Evolutionary conservation across 1,284 basidiomycete species (phyloP), one percentile per base, ranked within the genome.

Genomic region (Microbotryum saponariae): DNA sequence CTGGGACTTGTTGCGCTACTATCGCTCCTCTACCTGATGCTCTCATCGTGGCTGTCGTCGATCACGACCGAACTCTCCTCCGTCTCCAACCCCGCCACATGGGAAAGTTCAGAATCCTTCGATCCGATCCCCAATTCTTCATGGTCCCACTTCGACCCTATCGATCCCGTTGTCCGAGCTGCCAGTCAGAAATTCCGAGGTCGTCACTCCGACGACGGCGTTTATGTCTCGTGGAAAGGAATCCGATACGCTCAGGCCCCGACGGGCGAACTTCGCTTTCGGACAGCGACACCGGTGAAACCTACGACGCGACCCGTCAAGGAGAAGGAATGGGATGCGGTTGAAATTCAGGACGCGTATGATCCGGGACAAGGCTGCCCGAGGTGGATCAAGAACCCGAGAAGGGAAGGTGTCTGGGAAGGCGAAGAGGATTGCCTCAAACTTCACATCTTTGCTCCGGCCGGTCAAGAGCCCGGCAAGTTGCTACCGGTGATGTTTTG

Each of bases 351-450:
- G 55, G 56, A 60, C 21, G 58, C 58, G 25, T 20, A 18, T 25
- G 56, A 51, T 14, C 62, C 58, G 58, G 62, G 60, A 37, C 42
- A 48, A 16, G 67, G 67, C 2, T 68, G 67, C 31, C 64, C 67
- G 18, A 33, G 61, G 20, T 58, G 59, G 42, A 46, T 55, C 27
- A 42, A 45, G 12, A 42, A 42, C 12, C 25, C 56, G 20, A 57
- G 61, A 2, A 58, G 59, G 37, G 37, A 66, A 44, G 61, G 61
- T 10, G 45, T 58, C 14, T 64, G 60, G 37, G 60, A 56, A n/a
- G 66, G 66, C 6, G 58, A 62, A 45, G 67, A 68, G 37, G 67
- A 68, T 55, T 68, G 67, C 51, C 31, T 68, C 53, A 67, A 64
- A 25, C 31, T 68, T 48, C 66, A 68, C 62, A 49, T 68, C 9